phyloP scores from a whole-genome alignment of 306 rosid genomes.

The Pyrus bretschneideri region DNA sequence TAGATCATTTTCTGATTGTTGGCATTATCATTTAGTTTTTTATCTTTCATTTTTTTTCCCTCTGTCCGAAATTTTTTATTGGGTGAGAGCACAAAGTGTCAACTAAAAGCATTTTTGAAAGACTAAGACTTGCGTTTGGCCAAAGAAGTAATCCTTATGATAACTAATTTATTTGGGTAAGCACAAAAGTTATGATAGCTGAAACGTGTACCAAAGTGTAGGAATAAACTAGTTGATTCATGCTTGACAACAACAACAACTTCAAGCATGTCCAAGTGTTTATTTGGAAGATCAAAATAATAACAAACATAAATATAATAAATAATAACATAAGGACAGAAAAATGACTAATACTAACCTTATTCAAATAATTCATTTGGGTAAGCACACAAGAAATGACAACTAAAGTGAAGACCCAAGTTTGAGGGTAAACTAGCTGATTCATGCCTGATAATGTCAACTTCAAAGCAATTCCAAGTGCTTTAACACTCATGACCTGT shows the following conservation, averaged over 20 bases:
- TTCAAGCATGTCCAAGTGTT: background rate
- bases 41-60: background rate
- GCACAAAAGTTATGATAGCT: too few species aligned
- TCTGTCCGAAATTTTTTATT: background rate
- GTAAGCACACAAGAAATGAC: slow-evolving; percentile 85
- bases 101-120: background rate
- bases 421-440: slow-evolving; percentile 88
- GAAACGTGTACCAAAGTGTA: background rate
- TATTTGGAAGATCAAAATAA: slow-evolving; percentile 1
- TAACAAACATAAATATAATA: background rate
- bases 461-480: slow-evolving; percentile 96
- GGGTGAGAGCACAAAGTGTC: background rate
- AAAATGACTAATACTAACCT: slow-evolving; percentile 37
- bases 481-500: slow-evolving; percentile 99
- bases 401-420: slow-evolving; percentile 83
- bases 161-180: too few species aligned
- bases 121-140: background rate
- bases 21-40: background rate
- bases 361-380: slow-evolving; percentile 98
- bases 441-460: slow-evolving; percentile 88
- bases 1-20: background rate
- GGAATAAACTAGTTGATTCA: background rate
- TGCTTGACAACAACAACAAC: background rate
- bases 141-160: background rate
- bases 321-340: background rate